Evolutionary conservation across 768 basidiomycete genomes (phyloP).

Genomic region (Lactifluus rugatus): DNA sequence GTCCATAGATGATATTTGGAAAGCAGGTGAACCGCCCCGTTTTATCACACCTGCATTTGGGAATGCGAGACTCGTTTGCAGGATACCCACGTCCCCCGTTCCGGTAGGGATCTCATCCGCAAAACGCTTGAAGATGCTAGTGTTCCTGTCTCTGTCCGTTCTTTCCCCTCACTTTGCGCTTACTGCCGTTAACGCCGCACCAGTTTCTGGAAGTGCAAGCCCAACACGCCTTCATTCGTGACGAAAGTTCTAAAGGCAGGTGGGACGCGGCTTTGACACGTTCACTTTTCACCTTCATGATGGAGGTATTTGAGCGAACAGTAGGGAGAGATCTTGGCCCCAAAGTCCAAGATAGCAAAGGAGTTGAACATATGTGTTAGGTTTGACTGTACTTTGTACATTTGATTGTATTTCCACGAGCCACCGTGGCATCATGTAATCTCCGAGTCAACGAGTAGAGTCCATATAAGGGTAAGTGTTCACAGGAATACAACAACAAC

Average conservation of each 20-base stretch:
- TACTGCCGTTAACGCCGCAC: not conserved
- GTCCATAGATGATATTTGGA: conserved; percentile 83
- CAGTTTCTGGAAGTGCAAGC: conserved; percentile 95
- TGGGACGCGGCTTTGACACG: conserved; percentile 92
- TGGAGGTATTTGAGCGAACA: conserved; percentile 89
- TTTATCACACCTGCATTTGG: not conserved
- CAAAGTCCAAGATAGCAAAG: conserved; percentile 32
- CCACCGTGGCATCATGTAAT: not conserved
- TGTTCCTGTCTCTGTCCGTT: conserved; percentile 56
- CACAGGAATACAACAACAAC: conserved; percentile 23
- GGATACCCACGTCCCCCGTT: conserved; percentile 91
- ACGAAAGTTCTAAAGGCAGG: conserved; percentile 84
- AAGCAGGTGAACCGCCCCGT: conserved; percentile 54
- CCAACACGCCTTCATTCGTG: conserved; percentile 93
- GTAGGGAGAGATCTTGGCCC: conserved; percentile 81
- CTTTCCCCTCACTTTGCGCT: not conserved
- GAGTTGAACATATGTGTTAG: conserved; percentile 68
- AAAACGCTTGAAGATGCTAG: conserved; percentile 73
- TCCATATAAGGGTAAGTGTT: not conserved
- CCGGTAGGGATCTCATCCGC: conserved; percentile 78
- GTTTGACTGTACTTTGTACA: not conserved
- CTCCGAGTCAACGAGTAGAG: not conserved
- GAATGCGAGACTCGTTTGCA: conserved; percentile 22
- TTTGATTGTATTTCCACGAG: not conserved
- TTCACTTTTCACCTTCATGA: conserved; percentile 73